A percentile compares a stretch with the other conserved stretches of the same genome.
Conservation (phyloP, 75 land plant species). For the Cryptomeria japonica region DNA sequence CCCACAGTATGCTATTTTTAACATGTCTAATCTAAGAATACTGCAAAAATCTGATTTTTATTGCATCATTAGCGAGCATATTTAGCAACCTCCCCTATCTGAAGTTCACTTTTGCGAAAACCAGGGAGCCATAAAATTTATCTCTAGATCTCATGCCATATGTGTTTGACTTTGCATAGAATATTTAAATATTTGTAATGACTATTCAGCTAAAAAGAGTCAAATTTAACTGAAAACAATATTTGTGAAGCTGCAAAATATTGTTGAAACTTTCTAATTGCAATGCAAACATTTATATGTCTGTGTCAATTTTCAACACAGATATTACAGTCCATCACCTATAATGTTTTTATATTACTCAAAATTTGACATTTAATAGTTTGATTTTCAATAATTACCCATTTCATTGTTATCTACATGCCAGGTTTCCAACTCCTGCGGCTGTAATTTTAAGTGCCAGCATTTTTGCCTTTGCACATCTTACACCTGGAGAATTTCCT, state of each 20-base stretch:
- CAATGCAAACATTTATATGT: not conserved
- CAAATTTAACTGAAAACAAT: not conserved
- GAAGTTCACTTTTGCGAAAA: not conserved
- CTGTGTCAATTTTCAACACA: not conserved
- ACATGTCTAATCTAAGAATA: not conserved
- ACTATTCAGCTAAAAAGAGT: not conserved
- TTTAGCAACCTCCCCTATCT: not conserved
- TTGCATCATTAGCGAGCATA: not conserved
- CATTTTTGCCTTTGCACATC: slow-evolving; percentile 92
- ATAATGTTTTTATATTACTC: not conserved
- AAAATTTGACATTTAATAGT: not conserved
- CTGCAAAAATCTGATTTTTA: not conserved
- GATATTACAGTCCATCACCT: not conserved
- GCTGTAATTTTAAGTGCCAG: slow-evolving; percentile 78
- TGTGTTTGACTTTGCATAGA: not conserved
- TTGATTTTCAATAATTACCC: not conserved
- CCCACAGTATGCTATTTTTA: no score
- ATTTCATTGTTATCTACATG: not conserved
- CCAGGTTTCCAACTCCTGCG: slow-evolving; percentile 91
- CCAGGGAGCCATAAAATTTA: not conserved
- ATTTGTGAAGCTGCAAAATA: not conserved
- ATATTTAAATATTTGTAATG: not conserved
- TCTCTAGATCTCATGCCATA: not conserved
- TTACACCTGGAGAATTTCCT: slow-evolving; percentile 93
- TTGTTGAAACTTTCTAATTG: not conserved